Conservation (phyloP, 164 flowering plant genomes). For the Sextonia rubra region DNA sequence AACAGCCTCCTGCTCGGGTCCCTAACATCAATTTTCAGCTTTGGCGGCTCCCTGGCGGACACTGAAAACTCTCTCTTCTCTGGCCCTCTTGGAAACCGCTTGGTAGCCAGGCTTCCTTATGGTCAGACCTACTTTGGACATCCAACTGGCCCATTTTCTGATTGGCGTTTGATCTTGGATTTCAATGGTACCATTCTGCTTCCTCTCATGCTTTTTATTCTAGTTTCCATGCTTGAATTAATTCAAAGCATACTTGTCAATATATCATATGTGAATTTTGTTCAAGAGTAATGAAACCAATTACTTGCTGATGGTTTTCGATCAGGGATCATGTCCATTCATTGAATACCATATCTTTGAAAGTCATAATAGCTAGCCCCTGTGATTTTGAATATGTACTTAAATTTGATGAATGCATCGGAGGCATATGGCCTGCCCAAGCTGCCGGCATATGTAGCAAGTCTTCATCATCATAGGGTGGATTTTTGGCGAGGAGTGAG, state of each 20-base stretch:
- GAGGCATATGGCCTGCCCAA: slow-evolving; percentile 46
- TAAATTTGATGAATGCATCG: slow-evolving; percentile 23
- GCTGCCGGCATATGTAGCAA: slow-evolving; percentile 40
- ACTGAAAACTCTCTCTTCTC: slow-evolving; percentile 12
- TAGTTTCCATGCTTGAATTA: background rate
- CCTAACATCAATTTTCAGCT: slow-evolving; percentile 11
- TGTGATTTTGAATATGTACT: background rate
- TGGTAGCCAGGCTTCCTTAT: slow-evolving; percentile 19
- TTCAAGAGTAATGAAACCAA: too few species aligned
- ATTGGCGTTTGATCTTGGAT: slow-evolving; percentile 32
- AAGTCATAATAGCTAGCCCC: background rate
- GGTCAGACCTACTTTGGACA: slow-evolving; percentile 34
- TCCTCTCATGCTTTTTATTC: background rate
- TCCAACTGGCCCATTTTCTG: slow-evolving; percentile 32
- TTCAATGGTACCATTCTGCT: slow-evolving; percentile 22
- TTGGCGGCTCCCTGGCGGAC: slow-evolving; percentile 13
- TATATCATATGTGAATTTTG: background rate
- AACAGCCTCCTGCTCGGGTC: background rate
- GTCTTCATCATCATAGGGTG: slow-evolving; percentile 4
- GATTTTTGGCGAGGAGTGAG: slow-evolving; percentile 34
- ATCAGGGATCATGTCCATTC: slow-evolving; percentile 1
- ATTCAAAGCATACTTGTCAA: background rate
- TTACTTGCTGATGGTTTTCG: too few species aligned
- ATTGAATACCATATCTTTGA: background rate
- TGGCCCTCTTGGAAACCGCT: background rate